Base-by-base conservation (phyloP, 1,284 basidiomycete species). In the Schizopora paradoxa region DNA sequence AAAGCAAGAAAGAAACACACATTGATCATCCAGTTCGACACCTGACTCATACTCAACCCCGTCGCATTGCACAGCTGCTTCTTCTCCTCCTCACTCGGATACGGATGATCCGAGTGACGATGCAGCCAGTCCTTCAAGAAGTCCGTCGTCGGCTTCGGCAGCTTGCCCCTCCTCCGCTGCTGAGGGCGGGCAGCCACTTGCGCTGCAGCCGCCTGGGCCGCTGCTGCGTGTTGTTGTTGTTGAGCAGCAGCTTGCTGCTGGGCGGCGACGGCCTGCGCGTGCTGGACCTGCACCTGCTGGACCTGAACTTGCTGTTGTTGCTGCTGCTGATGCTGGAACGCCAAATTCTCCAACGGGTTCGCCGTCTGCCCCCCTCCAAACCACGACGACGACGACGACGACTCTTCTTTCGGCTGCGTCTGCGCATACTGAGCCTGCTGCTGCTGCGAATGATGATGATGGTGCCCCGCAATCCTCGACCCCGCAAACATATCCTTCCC, bases 1-100 rank as follows among this genome's bases (percentile, higher is more conserved):
- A 47, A 43, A 51, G 47, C 51, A 37, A 36, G 47, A 29, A 27
- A 35, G 19, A 36, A 18, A 73, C 86, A 56, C 47, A 89, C 87
- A 56, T 91, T 90, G 58, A 91, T 91, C 84, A 91, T 91, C 87
- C 87, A 91, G 61, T 91, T 91, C 47, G 83, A 86, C 1, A 92
- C 87, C 64, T 92, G 89, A 62, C 77, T 83, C 81, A 92, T 91
- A 62, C 80, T 87, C 52, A 93, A 68, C 11, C 86, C 86, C 0
- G 89, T 93, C 40, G 84, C 82, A 57, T 84, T 77, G 66, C 90
- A 92, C 49, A 93, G 68, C 58, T 85, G 81, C 58, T 91, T 89
- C 68, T 93, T 93, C 71, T 93, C 90, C 55, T 91, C 87, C 61
- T 93, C 88, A 52, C 81, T 86, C 18, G 90, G 91, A 61, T 93